Conservation (phyloP, 2,329 filamentous ascomycete species). For the Aspergillus ibericus region DNA sequence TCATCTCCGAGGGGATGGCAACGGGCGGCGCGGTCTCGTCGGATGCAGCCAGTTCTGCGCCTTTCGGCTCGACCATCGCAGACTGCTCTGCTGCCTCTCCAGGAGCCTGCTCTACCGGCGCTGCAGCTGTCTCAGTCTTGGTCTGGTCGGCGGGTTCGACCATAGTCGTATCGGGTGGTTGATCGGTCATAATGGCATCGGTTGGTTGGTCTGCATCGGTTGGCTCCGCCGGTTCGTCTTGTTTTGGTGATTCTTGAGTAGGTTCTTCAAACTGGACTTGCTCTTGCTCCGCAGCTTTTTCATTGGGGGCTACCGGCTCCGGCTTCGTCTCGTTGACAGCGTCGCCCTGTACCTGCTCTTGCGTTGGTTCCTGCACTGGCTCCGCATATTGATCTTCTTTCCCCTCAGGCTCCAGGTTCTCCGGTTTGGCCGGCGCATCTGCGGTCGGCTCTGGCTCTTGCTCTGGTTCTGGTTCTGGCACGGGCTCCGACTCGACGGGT, state of each 20-base stretch:
- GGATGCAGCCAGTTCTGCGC: constrained; percentile 19
- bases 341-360: constrained; percentile 11
- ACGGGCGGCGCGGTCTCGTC: constrained; percentile 18
- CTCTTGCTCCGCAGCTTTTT: constrained; percentile 1
- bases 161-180: background rate
- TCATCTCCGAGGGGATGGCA: constrained; percentile 26
- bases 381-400: constrained; percentile 9
- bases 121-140: constrained; percentile 17
- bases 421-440: constrained; percentile 11
- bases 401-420: constrained; percentile 14
- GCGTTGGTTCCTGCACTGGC: constrained; percentile 9
- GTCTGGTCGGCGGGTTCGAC: background rate
- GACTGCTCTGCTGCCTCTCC: constrained; percentile 13
- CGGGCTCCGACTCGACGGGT: constrained; percentile 6
- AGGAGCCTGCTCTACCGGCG: constrained; percentile 28
- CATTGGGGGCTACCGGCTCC: constrained; percentile 11
- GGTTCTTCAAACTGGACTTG: constrained; percentile 1
- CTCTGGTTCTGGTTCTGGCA: constrained; percentile 10
- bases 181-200: background rate
- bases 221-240: background rate
- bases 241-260: constrained; percentile 2
- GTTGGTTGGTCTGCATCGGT: background rate
- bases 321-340: constrained; percentile 7
- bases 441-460: constrained; percentile 11
- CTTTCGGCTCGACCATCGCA: constrained; percentile 15